Percentiles rank a stretch among this genome's conserved stretches.
phyloP scores from a whole-genome alignment of 257 asterid genomes.

The Fraxinus anomala region DNA sequence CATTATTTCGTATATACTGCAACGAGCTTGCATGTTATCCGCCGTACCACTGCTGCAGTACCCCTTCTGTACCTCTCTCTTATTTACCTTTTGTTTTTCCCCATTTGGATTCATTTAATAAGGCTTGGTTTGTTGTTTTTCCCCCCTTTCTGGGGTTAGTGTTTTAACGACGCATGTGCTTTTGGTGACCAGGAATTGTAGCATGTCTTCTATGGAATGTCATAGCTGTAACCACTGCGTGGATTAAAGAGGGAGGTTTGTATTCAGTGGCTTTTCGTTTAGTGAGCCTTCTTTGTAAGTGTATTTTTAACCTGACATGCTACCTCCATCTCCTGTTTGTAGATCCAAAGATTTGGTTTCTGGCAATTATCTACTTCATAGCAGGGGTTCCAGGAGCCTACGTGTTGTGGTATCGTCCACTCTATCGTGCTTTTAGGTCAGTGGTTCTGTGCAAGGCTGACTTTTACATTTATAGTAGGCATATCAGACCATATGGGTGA shows the following conservation, averaged over 20 bases:
- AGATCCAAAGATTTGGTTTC: neutral
- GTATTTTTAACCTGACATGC: conserved; percentile 16
- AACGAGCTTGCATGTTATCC: conserved; percentile 3
- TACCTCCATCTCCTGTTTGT: conserved; percentile 16
- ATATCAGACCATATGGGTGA: neutral
- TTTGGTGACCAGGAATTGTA: conserved; percentile 61
- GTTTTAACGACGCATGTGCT: conserved; percentile 28
- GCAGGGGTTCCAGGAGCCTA: too few species aligned
- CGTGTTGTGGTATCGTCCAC: too few species aligned
- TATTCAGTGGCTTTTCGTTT: conserved; percentile 9
- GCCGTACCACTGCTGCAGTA: conserved; percentile 1
- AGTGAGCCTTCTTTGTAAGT: neutral
- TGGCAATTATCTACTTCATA: too few species aligned
- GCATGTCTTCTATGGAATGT: conserved; percentile 80
- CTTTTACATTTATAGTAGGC: conserved; percentile 13
- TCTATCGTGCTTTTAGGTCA: too few species aligned
- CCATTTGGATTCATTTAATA: neutral
- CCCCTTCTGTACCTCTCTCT: neutral
- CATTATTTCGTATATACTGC: neutral
- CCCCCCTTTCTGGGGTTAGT: neutral
- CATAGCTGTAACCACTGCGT: conserved; percentile 84
- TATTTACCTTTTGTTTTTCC: neutral
- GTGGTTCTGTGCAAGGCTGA: conserved; percentile 12
- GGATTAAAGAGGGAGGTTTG: conserved; percentile 87
- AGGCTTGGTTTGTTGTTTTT: neutral